Base-by-base conservation (phyloP, 805 yeast genomes). In the Sugiyamaella mastotermitis region DNA sequence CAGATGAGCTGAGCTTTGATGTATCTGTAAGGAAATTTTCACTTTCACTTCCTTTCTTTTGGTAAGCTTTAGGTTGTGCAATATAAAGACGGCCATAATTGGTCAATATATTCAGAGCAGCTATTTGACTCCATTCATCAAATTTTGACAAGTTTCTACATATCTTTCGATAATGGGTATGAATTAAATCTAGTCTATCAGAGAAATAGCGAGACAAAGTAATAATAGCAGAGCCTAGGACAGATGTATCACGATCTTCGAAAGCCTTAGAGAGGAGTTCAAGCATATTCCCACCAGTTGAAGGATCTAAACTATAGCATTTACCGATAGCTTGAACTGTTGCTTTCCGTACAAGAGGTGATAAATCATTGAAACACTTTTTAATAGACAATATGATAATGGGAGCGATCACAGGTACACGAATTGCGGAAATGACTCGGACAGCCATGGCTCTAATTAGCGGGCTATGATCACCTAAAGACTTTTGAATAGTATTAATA, bases 401-500 rank as follows among this genome's bases (percentile, higher is more conserved):
- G 0, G 95, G 92, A 15, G 80, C 71, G 27, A 92, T 80, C 5
- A 90, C 83, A 1, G 84, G 75, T 14, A 90, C 83, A 32, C 78
- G 71, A 41, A 92, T 80, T n/a, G 90, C 88, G 1, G 92, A 77
- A 51, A 92, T 69, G 10, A 87, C 79, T 38, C 88, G 70, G 31
- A 92, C 72, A 0, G 94, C 80, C 40, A 84, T 65, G 2, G 88
- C 73, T 46, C 97, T 66, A 13, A 71, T 65, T 8, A 74, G 69
- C 1, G 94, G 81, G 43, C 71, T 72, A 47, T 76, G 76, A 50
- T 86, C 95, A 7, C 71, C 66, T 20, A 90, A 61, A 1, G 85
- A 71, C 59, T 83, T 86, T 58, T 92, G 98, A 34, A 92, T 83
- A 1, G 97, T 83, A 58, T 92, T 92, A 47, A 92, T 83, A 1